A percentile compares a stretch with the other conserved stretches of the same genome.
Conservation (phyloP, 805 yeast species). For the Yamadazyma insecticola region DNA sequence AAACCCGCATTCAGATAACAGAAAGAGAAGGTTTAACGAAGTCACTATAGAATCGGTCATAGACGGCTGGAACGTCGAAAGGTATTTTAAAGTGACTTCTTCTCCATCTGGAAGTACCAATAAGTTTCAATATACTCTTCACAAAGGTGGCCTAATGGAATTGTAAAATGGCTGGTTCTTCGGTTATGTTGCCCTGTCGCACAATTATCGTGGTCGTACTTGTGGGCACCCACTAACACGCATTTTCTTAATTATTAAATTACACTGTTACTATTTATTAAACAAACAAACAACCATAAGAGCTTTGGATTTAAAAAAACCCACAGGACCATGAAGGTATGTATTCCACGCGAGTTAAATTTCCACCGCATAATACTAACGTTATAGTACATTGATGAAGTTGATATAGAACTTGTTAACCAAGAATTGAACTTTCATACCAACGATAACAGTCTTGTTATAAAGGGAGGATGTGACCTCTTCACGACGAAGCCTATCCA, state of each 20-base stretch:
- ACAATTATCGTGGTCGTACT: too few species aligned
- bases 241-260: too few species aligned
- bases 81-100: constrained; percentile 18
- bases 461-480: constrained; percentile 87
- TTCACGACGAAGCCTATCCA: constrained; percentile 93
- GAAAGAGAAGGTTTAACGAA: not conserved
- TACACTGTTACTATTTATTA: too few species aligned
- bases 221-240: too few species aligned
- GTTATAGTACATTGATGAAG: constrained; percentile 79
- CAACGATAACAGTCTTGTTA: constrained; percentile 40
- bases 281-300: too few species aligned
- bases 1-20: not conserved
- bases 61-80: constrained; percentile 22
- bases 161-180: too few species aligned
- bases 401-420: constrained; percentile 87
- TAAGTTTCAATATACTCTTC: too few species aligned
- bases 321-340: constrained; percentile 10
- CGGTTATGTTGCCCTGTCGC: too few species aligned
- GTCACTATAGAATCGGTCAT: constrained; percentile 8
- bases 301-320: too few species aligned
- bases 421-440: constrained; percentile 70
- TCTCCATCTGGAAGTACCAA: not conserved
- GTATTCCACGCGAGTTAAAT: not conserved
- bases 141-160: too few species aligned
- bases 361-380: constrained; percentile 1